Evolutionary conservation across 2,329 filamentous ascomycete species (phyloP), one percentile per base, ranked within the genome.

Genomic region (Exophiala sideris): DNA sequence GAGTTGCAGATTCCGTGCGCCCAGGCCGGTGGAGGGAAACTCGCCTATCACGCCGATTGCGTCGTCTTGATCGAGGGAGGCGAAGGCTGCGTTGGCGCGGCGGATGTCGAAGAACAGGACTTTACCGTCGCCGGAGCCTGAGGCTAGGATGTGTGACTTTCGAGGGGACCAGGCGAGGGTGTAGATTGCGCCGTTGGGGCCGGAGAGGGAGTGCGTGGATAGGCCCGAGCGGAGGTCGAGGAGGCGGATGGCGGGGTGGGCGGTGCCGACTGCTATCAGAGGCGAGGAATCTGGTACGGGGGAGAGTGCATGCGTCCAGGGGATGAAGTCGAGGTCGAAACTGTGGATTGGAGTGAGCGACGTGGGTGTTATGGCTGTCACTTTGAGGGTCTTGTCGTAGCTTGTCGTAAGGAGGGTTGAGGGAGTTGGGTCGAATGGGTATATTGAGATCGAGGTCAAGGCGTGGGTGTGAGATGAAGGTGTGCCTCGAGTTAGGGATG

Each of bases 71-170:
- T 96, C 89, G 1, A 97, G 78, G 38, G 87, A 79, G 0, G 86
- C 89, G 32, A 97, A 76, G 16, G 87, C 83, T 5, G 85, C 86
- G 16, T 87, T 86, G 29, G 89, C 88, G 32, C 88, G 84, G 3
- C 92, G 81, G 21, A 96, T 82, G 68, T 97, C 92, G 86, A 92
- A 97, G 34, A 96, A 76, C 18, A 91, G 83, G 2, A 91, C 84
- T 8, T 84, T 86, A 16, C 91, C 91, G 67, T 97, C 91, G 0
- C 85, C 82, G n/a, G 89, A 88, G 0, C 89, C 90, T 47, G 88
- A 92, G 8, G 87, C 89, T 2, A 97, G 79, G 3, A 95, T 76
- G 65, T 96, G 82, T 0, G 48, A 48, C 45, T 86, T 78, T 4
- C 82, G 81, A 0, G 91, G 91, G 52, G 89, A 92, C 94, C 94